These are phyloP conservation scores for Termitomyces sp. DNA, from an alignment of 768 basidiomycete species.

Conservation along the genomic window DNA sequence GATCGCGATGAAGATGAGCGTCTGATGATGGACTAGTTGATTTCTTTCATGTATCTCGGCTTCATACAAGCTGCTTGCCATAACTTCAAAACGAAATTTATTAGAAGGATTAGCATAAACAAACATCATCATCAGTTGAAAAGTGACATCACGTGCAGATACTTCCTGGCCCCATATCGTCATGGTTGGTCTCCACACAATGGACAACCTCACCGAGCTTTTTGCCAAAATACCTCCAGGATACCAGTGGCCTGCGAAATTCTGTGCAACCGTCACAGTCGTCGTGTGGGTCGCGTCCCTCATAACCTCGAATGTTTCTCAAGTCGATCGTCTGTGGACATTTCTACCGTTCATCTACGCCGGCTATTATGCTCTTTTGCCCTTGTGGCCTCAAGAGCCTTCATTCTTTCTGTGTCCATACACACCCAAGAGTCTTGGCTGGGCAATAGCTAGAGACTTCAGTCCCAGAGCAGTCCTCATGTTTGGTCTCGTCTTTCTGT, in stretches of 20 bases:
- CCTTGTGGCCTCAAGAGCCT: slow-evolving; percentile 44
- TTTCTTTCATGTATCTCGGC: background rate
- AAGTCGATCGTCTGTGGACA: slow-evolving; percentile 82
- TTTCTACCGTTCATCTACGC: slow-evolving; percentile 80
- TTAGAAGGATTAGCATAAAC: too few relatives aligned
- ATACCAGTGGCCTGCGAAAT: slow-evolving; percentile 58
- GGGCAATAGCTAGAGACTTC: slow-evolving; percentile 35
- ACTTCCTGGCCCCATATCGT: too few relatives aligned
- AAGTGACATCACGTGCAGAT: background rate
- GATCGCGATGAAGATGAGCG: slow-evolving; percentile 97
- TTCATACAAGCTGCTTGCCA: background rate
- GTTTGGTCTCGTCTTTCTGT: slow-evolving; percentile 58
- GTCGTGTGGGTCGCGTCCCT: slow-evolving; percentile 55
- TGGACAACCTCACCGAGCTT: slow-evolving; percentile 3
- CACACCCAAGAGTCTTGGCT: slow-evolving; percentile 43
- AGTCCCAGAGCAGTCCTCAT: slow-evolving; percentile 75
- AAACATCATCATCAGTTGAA: too few relatives aligned
- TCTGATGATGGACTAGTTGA: slow-evolving; percentile 29
- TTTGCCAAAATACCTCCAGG: slow-evolving; percentile 26
- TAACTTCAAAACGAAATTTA: background rate
- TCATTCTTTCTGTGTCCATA: slow-evolving; percentile 43
- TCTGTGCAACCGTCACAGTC: slow-evolving; percentile 44
- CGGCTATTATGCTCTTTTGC: slow-evolving; percentile 75
- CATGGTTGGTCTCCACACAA: background rate
- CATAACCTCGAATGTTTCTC: slow-evolving; percentile 74